Percentiles rank a stretch among this genome's conserved stretches.
phyloP scores from a whole-genome alignment of 805 yeast species.

The Blastobotrys terrestris region DNA sequence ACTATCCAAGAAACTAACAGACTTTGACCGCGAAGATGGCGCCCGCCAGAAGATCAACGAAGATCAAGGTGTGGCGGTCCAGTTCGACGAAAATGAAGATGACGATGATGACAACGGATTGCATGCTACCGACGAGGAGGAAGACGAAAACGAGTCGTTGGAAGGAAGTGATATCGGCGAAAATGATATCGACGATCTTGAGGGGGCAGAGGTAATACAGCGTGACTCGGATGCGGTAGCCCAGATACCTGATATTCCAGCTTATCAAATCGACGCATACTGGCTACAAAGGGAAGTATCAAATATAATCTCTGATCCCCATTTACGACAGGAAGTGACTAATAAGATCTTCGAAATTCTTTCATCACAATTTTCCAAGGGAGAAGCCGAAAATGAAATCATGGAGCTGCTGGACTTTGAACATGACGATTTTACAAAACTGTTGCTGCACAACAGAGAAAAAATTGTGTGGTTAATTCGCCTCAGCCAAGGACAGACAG shows the following conservation, averaged over 20 bases:
- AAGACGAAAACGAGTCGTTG: constrained; percentile 12
- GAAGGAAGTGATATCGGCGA: constrained; percentile 6
- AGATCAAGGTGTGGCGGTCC: constrained; percentile 40
- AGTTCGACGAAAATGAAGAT: constrained; percentile 33
- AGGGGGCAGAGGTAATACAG: constrained; percentile 3
- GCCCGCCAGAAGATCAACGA: constrained; percentile 22
- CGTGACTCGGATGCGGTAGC: constrained; percentile 1
- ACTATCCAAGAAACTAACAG: constrained; percentile 45
- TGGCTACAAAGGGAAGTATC: constrained; percentile 52
- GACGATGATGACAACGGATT: constrained; percentile 18
- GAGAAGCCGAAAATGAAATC: constrained; percentile 50
- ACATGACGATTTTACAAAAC: constrained; percentile 43
- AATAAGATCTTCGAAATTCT: constrained; percentile 38
- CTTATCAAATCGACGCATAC: constrained; percentile 40
- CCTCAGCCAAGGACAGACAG: constrained; percentile 34
- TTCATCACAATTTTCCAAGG: constrained; percentile 32
- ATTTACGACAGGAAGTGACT: constrained; percentile 36
- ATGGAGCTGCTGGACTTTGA: constrained; percentile 48
- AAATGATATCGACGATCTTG: constrained; percentile 2
- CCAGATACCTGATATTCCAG: constrained; percentile 23
- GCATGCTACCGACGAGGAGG: constrained; percentile 18
- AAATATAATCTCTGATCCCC: constrained; percentile 34
- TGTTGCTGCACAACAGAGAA: constrained; percentile 45
- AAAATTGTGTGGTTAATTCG: constrained; percentile 50
- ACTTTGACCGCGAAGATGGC: constrained; percentile 32